phyloP scores from a whole-genome alignment of 495 filamentous ascomycete genomes.

The Lepidopterella palustris region DNA sequence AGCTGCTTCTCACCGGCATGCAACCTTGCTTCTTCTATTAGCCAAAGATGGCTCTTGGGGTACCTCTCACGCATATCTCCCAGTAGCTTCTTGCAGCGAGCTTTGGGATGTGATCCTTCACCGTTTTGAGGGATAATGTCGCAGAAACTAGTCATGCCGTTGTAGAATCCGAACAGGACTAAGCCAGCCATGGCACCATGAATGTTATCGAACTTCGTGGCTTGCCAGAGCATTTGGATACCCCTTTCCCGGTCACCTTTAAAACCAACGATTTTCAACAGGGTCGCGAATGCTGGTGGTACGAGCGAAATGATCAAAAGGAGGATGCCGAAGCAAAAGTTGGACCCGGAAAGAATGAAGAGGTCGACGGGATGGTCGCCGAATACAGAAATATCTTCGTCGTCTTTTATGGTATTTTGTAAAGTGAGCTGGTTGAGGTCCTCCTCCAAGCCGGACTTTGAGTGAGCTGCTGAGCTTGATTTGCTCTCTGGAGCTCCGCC shows the following conservation, averaged over 20 bases:
- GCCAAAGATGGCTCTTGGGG: conserved; percentile 79
- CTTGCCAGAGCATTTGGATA: conserved; percentile 83
- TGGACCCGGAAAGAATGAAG: conserved; percentile 82
- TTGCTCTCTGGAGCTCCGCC: background rate
- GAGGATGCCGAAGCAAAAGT: conserved; percentile 82
- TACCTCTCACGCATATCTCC: conserved; percentile 68
- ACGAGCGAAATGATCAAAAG: conserved; percentile 83
- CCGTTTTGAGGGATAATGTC: conserved; percentile 73
- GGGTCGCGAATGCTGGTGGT: conserved; percentile 76
- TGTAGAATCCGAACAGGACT: conserved; percentile 77
- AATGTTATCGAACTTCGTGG: conserved; percentile 77
- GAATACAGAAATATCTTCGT: conserved; percentile 48
- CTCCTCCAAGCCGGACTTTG: conserved; percentile 6
- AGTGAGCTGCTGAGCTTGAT: background rate
- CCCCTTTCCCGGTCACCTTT: conserved; percentile 82
- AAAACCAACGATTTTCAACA: conserved; percentile 87
- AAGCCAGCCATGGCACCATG: conserved; percentile 86
- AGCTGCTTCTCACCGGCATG: conserved; percentile 60
- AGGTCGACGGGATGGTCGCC: conserved; percentile 62
- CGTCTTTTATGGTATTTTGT: conserved; percentile 13
- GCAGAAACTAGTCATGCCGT: conserved; percentile 73
- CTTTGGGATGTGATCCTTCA: conserved; percentile 61
- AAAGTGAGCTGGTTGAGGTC: conserved; percentile 20
- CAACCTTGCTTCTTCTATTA: conserved; percentile 83
- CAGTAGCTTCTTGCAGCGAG: conserved; percentile 62